Evolutionary conservation across 768 basidiomycete genomes (phyloP).

Genomic region (Mycena capillaripes): DNA sequence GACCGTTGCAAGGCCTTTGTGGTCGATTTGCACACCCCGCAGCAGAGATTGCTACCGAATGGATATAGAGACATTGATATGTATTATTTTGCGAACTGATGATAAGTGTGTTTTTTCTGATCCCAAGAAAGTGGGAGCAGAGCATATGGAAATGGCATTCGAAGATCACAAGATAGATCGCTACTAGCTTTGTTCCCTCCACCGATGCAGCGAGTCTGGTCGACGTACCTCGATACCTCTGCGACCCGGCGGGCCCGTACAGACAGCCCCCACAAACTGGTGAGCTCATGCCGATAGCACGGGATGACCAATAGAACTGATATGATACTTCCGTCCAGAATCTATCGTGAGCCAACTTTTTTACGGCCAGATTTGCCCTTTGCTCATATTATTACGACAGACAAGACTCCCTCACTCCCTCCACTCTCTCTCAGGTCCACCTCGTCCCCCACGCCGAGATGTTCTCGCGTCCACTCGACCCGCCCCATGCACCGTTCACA

Average conservation of each 20-base stretch:
- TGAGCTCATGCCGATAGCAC: conserved; percentile 32
- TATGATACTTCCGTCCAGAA: conserved; percentile 29
- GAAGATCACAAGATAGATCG: conserved; percentile 21
- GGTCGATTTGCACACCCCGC: too few species aligned
- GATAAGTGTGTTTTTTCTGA: not conserved
- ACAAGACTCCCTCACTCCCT: conserved; percentile 55
- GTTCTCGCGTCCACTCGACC: conserved; percentile 49
- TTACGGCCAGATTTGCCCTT: conserved; percentile 7
- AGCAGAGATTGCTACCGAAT: not conserved
- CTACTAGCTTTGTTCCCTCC: conserved; percentile 4
- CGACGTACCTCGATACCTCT: conserved; percentile 52
- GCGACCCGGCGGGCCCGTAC: conserved; percentile 33
- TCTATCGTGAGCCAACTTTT: conserved; percentile 33
- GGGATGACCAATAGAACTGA: conserved; percentile 38
- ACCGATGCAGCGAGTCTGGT: conserved; percentile 59
- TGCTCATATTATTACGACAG: conserved; percentile 30
- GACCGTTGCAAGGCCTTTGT: too few species aligned
- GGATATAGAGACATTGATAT: not conserved
- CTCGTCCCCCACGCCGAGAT: conserved; percentile 61
- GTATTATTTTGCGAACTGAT: conserved; percentile 1
- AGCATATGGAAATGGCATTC: conserved; percentile 11
- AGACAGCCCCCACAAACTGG: conserved; percentile 29
- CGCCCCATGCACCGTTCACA: conserved; percentile 51
- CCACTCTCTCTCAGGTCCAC: conserved; percentile 63
- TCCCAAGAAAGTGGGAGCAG: conserved; percentile 1